Evolutionary conservation across 768 basidiomycete species (phyloP), one percentile per base, ranked within the genome.

Genomic region (Kwoniella sp.): DNA sequence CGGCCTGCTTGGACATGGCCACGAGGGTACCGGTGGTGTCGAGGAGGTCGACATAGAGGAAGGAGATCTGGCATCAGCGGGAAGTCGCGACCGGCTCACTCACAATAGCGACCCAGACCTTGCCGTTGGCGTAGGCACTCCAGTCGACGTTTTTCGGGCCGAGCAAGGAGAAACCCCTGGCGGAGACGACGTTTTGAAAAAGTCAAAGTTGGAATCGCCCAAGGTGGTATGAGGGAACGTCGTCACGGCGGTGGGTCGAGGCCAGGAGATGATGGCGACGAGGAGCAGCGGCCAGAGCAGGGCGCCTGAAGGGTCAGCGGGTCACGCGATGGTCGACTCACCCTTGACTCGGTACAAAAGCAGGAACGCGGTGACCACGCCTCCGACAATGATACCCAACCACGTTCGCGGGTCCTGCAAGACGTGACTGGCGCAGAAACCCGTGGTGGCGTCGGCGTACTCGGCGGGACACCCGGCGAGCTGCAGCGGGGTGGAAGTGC

Each of bases 1-100:
- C 87, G 5, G 88, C 87, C 57, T 89, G 89, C 70, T 86, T 88
- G 46, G 87, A 86, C 88, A 91, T 89, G 32, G 88, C 85, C 70
- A 89, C 89, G 3, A 91, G 77, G 8, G 88, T 89, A 66, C 88
- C 85, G 48, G 77, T 79, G 25, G 76, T 79, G 51, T 78, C 76
- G 73, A 50, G 80, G 57, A 89, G 86, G 73, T 88, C 87, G 62
- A 90, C 88, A 69, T 89, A 90, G 48, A 91, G 81, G 82, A 91
- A 88, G 12, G 88, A 90, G 69, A 88, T 76, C 23, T 67, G 47
- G 26, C 0, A 14, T n/a, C 28, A 50, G 26, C 5, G 19, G 44
- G 14, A 26, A 20, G 25, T 7, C 22, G 9, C 29, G 19, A 38
- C 23, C 25, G 11, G 15, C n/a, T 22, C 8, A 60, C 59, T 57